Conservation (phyloP, 495 filamentous ascomycete species). For the Lasiosphaeria hispida region DNA sequence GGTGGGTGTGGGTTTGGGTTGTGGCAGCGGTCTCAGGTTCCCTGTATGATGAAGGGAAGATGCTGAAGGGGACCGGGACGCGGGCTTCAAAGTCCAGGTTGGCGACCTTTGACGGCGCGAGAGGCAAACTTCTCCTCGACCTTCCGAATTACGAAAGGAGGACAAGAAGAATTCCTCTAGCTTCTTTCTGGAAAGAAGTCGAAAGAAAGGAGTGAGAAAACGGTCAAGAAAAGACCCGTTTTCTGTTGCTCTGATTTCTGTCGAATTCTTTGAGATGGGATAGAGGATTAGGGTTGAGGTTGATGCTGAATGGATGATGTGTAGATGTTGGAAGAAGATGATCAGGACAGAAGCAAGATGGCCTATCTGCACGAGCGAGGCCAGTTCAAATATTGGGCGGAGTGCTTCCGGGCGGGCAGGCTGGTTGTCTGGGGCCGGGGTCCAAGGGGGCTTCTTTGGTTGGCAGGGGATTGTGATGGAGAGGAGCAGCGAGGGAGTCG, state of each 20-base stretch:
- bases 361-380: constrained; percentile 28
- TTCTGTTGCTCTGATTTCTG: constrained; percentile 36
- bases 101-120: constrained; percentile 66
- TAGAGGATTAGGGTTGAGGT: constrained; percentile 27
- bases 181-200: constrained; percentile 60
- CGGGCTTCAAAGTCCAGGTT: constrained; percentile 99
- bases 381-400: constrained; percentile 35
- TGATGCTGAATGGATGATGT: constrained; percentile 28
- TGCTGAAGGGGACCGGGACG: constrained; percentile 98
- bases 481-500: constrained; percentile 5
- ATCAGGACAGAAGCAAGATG: constrained; percentile 24
- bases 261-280: constrained; percentile 20
- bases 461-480: constrained; percentile 8
- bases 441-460: neutral
- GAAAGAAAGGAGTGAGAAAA: constrained; percentile 37
- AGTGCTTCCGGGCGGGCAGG: constrained; percentile 18
- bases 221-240: constrained; percentile 35
- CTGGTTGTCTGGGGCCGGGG: constrained; percentile 28
- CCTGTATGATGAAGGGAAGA: constrained; percentile 98
- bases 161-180: constrained; percentile 87
- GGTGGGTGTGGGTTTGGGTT: constrained; percentile 62
- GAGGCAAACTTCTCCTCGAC: constrained; percentile 80
- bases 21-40: constrained; percentile 81
- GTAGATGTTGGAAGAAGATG: constrained; percentile 23
- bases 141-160: constrained; percentile 94